A percentile compares a stretch with the other conserved stretches of the same genome.
These are phyloP conservation scores for Turritis glabra DNA, from an alignment of 345 rosid species.

Conservation along the genomic window DNA sequence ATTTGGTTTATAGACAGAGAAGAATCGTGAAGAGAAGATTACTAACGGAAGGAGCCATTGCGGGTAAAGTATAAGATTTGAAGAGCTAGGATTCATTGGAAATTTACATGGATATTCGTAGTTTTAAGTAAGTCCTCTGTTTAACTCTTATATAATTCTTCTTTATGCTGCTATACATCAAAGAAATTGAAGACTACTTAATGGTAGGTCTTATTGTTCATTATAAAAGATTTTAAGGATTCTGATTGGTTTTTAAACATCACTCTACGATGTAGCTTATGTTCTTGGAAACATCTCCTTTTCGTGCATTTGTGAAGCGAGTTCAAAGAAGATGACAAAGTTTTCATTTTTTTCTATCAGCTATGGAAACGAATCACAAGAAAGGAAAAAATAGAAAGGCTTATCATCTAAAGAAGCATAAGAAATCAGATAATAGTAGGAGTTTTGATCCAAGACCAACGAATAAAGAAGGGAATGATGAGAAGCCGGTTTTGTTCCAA, in stretches of 20 bases:
- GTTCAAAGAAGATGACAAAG: not conserved
- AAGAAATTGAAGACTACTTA: not conserved
- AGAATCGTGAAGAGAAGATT: slow-evolving; percentile 4
- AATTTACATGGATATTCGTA: slow-evolving; percentile 21
- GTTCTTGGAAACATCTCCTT: not conserved
- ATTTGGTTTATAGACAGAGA: slow-evolving; percentile 12
- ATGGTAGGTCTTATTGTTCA: not conserved
- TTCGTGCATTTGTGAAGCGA: not conserved
- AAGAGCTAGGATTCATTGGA: slow-evolving; percentile 11
- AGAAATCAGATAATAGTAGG: slow-evolving; percentile 12
- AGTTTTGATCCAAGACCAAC: slow-evolving; percentile 29
- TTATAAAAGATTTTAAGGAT: not conserved
- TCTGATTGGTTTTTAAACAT: not conserved
- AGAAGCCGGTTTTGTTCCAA: slow-evolving; percentile 38
- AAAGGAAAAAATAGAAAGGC: slow-evolving; percentile 28
- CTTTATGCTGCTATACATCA: slow-evolving; percentile 2
- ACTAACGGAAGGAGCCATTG: slow-evolving; percentile 33
- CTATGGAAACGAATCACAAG: slow-evolving; percentile 35
- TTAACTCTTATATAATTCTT: not conserved
- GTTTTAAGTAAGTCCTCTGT: slow-evolving; percentile 28
- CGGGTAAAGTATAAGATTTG: slow-evolving; percentile 20
- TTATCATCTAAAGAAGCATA: slow-evolving; percentile 37
- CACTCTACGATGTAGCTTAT: not conserved
- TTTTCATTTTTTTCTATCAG: slow-evolving; percentile 4
- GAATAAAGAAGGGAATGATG: not conserved